Evolutionary conservation across 2,329 filamentous ascomycete species (phyloP), one percentile per base, ranked within the genome.

Genomic region (Sordariomycetes sp.): DNA sequence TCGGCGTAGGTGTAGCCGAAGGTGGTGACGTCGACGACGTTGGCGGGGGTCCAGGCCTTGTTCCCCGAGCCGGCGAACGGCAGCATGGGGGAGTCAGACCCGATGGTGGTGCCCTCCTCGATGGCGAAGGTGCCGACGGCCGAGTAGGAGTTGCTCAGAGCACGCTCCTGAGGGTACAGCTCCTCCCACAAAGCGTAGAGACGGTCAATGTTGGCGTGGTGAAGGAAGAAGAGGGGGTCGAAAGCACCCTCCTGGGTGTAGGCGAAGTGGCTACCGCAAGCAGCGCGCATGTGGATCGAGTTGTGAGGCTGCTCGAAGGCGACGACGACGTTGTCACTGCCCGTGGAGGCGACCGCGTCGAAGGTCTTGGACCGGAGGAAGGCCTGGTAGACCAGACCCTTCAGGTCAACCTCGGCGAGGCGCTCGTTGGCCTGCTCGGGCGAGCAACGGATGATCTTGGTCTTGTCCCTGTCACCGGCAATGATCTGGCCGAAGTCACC

Each of bases 201-300:
- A 48, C 85, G 79, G 64, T 88, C 83, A 58, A 88, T 76, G 63
- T 88, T 83, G 65, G 76, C 69, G 70, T 79, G 78, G 60, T 79
- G 76, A 28, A 79, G 65, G 74, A 73, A 74, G 71, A 78, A 79
- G 28, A 78, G 62, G 12, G 74, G 71, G 50, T 78, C 75, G 60
- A 76, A 78, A n/a, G 67, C 74, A 2, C 74, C 68, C 59, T 72
- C 72, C n/a, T 68, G 67, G 10, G 73, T 63, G 28, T 66, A 61
- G 3, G 74, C 60, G 64, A 78, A 77, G 60, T 76, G 68, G 3
- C 68, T 69, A n/a, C 69, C 72, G 56, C 75, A 70, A n/a, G 63
- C 67, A 35, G 64, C 70, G 60, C 73, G 71, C 67, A 70, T 72
- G 62, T 77, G 74, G 37, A 78, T 66, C 53, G 61, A 62, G 58